These are phyloP conservation scores for Cladosporium sp. DNA, from an alignment of 2,329 filamentous ascomycete species.

Conservation along the genomic window DNA sequence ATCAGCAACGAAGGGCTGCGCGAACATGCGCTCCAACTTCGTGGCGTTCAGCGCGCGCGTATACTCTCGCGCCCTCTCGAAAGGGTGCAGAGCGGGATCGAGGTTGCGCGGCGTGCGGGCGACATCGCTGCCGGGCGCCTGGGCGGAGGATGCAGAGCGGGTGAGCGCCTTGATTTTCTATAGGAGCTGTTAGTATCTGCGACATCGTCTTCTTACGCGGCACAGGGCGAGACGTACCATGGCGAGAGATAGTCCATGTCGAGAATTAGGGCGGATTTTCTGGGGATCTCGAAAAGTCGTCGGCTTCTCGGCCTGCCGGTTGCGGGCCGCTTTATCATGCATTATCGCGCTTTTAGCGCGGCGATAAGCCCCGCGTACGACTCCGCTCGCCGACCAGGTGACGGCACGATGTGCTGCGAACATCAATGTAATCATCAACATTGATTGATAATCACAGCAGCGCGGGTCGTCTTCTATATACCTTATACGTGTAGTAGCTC, in stretches of 20 bases:
- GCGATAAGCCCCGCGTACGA: background rate
- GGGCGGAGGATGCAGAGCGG: constrained; percentile 57
- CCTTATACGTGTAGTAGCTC: no score
- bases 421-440: no score
- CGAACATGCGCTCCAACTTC: constrained; percentile 90
- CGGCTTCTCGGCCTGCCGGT: background rate
- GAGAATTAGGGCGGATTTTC: background rate
- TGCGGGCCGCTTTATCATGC: constrained; percentile 1
- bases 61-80: constrained; percentile 84
- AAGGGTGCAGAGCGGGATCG: constrained; percentile 81
- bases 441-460: no score
- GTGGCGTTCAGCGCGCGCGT: constrained; percentile 74
- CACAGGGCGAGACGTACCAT: background rate
- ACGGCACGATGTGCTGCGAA: no score
- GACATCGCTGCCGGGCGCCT: constrained; percentile 61
- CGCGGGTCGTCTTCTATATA: no score
- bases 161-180: constrained; percentile 60
- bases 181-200: background rate
- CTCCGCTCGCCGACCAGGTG: background rate
- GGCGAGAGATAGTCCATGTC: constrained; percentile 8
- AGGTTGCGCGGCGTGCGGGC: constrained; percentile 63
- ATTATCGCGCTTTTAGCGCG: background rate
- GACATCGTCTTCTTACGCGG: background rate
- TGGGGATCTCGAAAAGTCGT: constrained; percentile 7
- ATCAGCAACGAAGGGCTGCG: constrained; percentile 75